These are phyloP conservation scores for Olyra latifolia DNA, from an alignment of 176 grass and related monocot genomes.

Conservation along the genomic window DNA sequence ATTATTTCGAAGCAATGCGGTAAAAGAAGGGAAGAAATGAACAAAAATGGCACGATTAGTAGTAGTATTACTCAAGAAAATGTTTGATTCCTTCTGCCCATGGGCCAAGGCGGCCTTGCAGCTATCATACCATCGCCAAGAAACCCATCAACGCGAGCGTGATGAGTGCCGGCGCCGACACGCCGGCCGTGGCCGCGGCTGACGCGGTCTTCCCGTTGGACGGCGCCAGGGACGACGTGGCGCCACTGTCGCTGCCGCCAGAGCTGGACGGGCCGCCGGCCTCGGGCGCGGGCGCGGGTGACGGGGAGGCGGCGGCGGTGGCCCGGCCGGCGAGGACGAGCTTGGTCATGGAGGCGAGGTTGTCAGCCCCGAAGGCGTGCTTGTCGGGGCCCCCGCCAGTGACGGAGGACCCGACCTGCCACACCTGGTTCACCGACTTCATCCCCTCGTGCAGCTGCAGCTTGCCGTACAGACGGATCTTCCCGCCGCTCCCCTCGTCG, in stretches of 20 bases:
- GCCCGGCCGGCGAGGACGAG: conserved; percentile 49
- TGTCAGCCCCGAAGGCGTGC: conserved; percentile 47
- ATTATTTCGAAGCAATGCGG: conserved; percentile 26
- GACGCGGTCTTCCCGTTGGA: not conserved
- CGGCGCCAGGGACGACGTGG: not conserved
- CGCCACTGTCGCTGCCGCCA: not conserved
- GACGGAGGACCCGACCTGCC: conserved; percentile 63
- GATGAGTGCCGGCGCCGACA: conserved; percentile 16
- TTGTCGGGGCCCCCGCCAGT: conserved; percentile 49
- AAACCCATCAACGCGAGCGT: conserved; percentile 31
- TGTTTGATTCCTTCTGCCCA: not conserved
- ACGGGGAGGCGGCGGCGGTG: not conserved
- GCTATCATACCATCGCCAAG: conserved; percentile 28
- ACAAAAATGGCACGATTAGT: conserved; percentile 27
- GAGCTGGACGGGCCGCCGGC: not conserved
- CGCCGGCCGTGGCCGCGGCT: not conserved
- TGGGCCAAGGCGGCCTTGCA: not conserved
- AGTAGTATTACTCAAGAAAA: not conserved
- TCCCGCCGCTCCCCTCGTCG: conserved; percentile 36
- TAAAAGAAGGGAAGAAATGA: not conserved
- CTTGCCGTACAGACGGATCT: conserved; percentile 67
- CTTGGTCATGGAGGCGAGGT: conserved; percentile 44
- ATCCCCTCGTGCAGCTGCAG: conserved; percentile 49
- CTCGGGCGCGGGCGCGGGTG: not conserved
- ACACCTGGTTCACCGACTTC: conserved; percentile 71